Base-by-base conservation (phyloP, 164 flowering plant species). In the Macadamia tetraphylla region DNA sequence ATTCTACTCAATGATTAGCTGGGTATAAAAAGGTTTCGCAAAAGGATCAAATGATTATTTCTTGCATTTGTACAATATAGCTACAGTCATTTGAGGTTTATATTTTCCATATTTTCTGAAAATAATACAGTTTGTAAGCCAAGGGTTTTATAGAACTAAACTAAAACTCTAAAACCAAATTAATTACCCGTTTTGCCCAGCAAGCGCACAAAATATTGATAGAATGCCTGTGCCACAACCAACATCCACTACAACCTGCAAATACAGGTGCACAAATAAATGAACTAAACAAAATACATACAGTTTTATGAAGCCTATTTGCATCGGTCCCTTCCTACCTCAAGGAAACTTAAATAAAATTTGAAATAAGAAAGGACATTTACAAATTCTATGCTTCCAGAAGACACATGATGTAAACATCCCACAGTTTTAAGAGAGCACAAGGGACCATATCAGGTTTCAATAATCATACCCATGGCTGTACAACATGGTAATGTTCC, bases 191-290 rank as follows among this genome's bases (percentile, higher is more conserved):
- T 74, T 75, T 92, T 32, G 99, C 99, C 99, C 99, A 72, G 97
- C 99, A 71, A 80, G 97, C 64, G 98, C 99, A 85, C 99, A 94
- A 76, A 94, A 94, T 71, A 94, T 92, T 23, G 97, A 90, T 66
- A 94, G 92, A 76, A 94, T 92, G 75, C 98, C 97, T 1, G 98
- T 90, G 43, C 97, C 99, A 81, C 99, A 94, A 48, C 99, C 99
- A 77, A 94, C 99, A 79, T 94, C 99, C 57, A 94, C 85, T n/a
- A 94, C 98, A 71, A 94, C 96, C 99, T 94, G 83, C 30, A 82
- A 58, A 73, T 14, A 58, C 1, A 56, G 44, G 52, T 51, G 17
- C 53, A 29, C 15, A 30, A 60, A 57, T 56, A 43, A 63, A 63
- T 58, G 43, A 48, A 64, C 11, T 30, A 49, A 14, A 65, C 1